Evolutionary conservation across 192 early-diverging fungal genomes (phyloP).

Genomic region (Endogone sp.): DNA sequence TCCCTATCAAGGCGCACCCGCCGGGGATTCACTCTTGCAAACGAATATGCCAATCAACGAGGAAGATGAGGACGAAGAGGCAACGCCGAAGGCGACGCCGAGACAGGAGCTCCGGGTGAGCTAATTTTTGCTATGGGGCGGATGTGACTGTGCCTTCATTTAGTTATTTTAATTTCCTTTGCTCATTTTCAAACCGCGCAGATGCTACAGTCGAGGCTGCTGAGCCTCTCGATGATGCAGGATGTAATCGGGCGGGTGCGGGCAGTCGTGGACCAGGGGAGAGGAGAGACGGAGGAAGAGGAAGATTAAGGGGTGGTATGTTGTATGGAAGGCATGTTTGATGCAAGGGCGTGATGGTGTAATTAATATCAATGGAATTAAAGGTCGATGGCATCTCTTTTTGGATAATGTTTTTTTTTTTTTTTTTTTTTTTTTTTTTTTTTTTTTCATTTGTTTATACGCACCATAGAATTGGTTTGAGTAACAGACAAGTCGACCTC

Average conservation of each 20-base stretch:
- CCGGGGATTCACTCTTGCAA: not conserved
- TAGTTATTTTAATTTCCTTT: not conserved
- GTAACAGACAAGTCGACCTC: too few relatives aligned
- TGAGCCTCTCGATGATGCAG: not conserved
- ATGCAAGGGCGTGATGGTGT: too few relatives aligned
- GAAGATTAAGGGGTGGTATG: not conserved
- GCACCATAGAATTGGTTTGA: too few relatives aligned
- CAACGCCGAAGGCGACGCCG: not conserved
- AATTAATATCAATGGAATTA: too few relatives aligned
- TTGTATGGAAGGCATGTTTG: too few relatives aligned
- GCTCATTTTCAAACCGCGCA: not conserved
- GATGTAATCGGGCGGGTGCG: not conserved
- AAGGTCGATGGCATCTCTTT: too few relatives aligned
- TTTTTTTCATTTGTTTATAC: too few relatives aligned
- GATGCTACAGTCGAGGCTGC: not conserved
- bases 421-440: too few relatives aligned
- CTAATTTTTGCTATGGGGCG: not conserved
- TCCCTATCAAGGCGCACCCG: not conserved
- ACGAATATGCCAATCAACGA: not conserved
- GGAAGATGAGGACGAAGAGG: not conserved
- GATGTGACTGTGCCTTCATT: too few relatives aligned
- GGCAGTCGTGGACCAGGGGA: not conserved
- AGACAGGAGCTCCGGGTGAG: not conserved
- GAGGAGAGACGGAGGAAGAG: not conserved
- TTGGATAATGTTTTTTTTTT: too few relatives aligned